Percentiles rank a stretch among this genome's conserved stretches.
These are phyloP conservation scores for Chenopodium album DNA, from an alignment of 148 eudicot genomes.

Conservation along the genomic window DNA sequence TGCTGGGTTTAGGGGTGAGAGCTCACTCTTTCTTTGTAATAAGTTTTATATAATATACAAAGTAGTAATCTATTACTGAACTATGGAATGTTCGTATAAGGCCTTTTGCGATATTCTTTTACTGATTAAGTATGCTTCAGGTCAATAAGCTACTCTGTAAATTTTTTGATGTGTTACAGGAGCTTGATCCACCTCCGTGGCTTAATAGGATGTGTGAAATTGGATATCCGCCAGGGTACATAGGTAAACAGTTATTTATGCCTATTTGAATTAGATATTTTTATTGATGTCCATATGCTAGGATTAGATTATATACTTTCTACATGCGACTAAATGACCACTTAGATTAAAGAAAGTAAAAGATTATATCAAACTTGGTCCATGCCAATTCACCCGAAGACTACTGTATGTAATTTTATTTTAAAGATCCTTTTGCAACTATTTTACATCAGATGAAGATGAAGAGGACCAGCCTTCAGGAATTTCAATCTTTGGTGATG, in stretches of 20 bases:
- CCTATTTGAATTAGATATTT: background rate
- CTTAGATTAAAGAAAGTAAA: background rate
- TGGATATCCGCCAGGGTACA: constrained; percentile 58
- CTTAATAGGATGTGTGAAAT: constrained; percentile 59
- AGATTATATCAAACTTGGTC: background rate
- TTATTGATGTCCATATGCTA: background rate
- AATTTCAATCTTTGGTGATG: constrained; percentile 37
- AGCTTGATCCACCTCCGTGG: constrained; percentile 67
- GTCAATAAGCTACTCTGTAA: background rate
- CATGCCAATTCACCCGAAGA: background rate
- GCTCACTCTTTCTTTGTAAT: background rate
- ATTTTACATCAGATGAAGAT: constrained; percentile 27
- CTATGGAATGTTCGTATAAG: background rate
- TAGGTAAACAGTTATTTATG: constrained; percentile 36
- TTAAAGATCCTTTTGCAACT: background rate
- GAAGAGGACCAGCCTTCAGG: constrained; percentile 47
- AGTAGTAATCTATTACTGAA: background rate
- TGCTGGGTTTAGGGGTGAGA: constrained; percentile 47
- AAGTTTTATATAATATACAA: background rate
- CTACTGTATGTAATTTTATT: background rate
- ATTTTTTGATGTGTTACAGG: constrained; percentile 33
- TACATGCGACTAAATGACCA: no score
- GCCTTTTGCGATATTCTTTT: background rate
- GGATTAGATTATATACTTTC: background rate
- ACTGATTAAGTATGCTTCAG: background rate